Evolutionary conservation across 805 yeast genomes (phyloP), one percentile per base, ranked within the genome.

Genomic region (Komagataella phaffii): DNA sequence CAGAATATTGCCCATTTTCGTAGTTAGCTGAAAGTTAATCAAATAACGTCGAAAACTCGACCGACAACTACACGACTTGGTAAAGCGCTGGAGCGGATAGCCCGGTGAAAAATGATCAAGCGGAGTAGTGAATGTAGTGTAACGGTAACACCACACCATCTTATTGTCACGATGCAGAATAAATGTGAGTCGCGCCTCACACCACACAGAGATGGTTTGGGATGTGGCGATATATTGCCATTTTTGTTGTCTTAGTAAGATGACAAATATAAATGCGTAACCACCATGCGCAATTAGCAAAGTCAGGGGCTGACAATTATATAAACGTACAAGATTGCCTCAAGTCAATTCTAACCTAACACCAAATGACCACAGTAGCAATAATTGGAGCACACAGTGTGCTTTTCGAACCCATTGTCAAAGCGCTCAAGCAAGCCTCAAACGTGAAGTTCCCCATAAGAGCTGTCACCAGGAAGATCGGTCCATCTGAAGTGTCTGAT

Each of bases 341-440:
- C 14, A 30, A 30, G 1, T 10, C 40, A 30, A 14, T 30, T 8
- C 14, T 8, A 30, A 30, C 4, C 40, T 30, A 30, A 30, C n/a
- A 10, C 14, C 40, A 8, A 30, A 30, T 30, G 40, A 30, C 14
- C 40, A 30, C 40, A 30, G 59, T 81, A 52, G 84, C 83, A 45
- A 60, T 81, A 50, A 58, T 75, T 53, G 85, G 86, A 43, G 56
- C 72, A 47, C 65, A 71, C 54, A 86, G 87, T 24, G 54, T 62
- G 55, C 63, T 81, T 46, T 84, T 81, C 47, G 62, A 65, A 54
- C 76, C 79, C 47, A 62, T 70, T 36, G 53, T 77, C 18, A 65
- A 64, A 1, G 79, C 80, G 6, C 62, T 81, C 48, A 75, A 54
- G 63, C 69, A 55, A 49, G 64, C 1, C 66, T 30, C 40, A 30